Evolutionary conservation across 1,284 basidiomycete genomes (phyloP).

Genomic region (Tilletia walkeri): DNA sequence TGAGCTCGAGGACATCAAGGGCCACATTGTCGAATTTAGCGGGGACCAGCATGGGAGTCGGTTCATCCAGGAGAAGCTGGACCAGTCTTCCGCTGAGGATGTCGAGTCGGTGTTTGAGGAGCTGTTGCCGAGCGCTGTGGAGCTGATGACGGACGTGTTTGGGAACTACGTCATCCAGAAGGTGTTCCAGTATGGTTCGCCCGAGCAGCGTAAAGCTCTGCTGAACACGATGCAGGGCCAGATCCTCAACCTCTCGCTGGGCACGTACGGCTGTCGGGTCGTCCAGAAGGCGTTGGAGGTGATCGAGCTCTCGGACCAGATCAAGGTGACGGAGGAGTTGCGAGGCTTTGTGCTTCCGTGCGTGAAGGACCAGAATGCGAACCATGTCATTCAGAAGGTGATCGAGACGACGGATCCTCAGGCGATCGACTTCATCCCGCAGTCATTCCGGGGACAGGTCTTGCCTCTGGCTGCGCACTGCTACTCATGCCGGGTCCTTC

Average conservation of each 20-base stretch:
- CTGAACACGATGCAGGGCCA: constrained; percentile 76
- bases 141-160: constrained; percentile 89
- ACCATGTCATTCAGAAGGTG: constrained; percentile 66
- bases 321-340: constrained; percentile 63
- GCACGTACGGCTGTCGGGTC: constrained; percentile 86
- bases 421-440: constrained; percentile 70
- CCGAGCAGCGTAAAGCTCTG: constrained; percentile 66
- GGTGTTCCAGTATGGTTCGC: constrained; percentile 83
- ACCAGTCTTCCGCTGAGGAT: constrained; percentile 67
- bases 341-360: constrained; percentile 5
- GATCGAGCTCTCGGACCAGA: constrained; percentile 26
- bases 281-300: constrained; percentile 65
- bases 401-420: constrained; percentile 63
- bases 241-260: constrained; percentile 65
- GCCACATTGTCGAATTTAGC: constrained; percentile 86
- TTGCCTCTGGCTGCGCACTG: constrained; percentile 81
- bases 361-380: constrained; percentile 59
- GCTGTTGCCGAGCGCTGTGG: constrained; percentile 75
- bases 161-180: constrained; percentile 96
- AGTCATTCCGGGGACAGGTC: constrained; percentile 78
- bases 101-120: constrained; percentile 74
- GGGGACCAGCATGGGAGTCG: constrained; percentile 78
- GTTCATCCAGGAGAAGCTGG: constrained; percentile 57
- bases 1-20: constrained; percentile 72
- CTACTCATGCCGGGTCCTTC: constrained; percentile 92